Percentiles rank a stretch among this genome's conserved stretches.
These are phyloP conservation scores for Penicillium goetzii DNA, from an alignment of 495 filamentous ascomycete species.

Conservation along the genomic window DNA sequence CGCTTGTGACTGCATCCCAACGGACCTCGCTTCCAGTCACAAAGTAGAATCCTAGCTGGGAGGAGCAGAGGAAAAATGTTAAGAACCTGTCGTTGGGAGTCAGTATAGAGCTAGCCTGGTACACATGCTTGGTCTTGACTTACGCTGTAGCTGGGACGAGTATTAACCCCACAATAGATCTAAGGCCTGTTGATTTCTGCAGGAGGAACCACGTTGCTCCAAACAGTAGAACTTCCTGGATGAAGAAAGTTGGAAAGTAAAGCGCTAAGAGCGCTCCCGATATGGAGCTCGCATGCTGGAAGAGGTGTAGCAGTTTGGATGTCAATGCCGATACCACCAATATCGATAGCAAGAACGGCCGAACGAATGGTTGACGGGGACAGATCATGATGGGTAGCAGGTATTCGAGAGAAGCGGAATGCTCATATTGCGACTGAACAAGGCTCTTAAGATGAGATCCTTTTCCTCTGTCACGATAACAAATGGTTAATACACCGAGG, in stretches of 20 bases:
- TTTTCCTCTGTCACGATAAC: background rate
- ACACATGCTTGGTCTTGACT: background rate
- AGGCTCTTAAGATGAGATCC: background rate
- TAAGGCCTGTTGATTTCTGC: slow-evolving; percentile 14
- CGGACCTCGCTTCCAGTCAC: slow-evolving; percentile 34
- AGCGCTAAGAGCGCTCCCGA: slow-evolving; percentile 14
- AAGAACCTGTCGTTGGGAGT: slow-evolving; percentile 16
- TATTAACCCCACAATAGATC: slow-evolving; percentile 11
- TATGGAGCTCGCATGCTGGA: slow-evolving; percentile 27
- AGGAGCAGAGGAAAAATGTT: slow-evolving; percentile 24
- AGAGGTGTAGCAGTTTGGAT: slow-evolving; percentile 30
- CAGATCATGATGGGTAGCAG: slow-evolving; percentile 19
- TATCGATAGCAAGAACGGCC: slow-evolving; percentile 28
- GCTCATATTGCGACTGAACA: background rate
- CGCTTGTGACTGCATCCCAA: slow-evolving; percentile 32
- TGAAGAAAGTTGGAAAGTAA: slow-evolving; percentile 33
- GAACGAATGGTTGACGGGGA: slow-evolving; percentile 18
- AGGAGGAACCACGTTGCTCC: slow-evolving; percentile 22
- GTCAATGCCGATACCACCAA: slow-evolving; percentile 23
- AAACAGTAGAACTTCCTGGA: slow-evolving; percentile 24
- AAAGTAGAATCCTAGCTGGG: slow-evolving; percentile 31
- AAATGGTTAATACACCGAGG: background rate
- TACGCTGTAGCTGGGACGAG: slow-evolving; percentile 17
- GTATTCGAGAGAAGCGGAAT: background rate
- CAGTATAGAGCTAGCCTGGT: background rate